These are phyloP conservation scores for Xylaria telfairii DNA, from an alignment of 495 filamentous ascomycete species.

Conservation along the genomic window DNA sequence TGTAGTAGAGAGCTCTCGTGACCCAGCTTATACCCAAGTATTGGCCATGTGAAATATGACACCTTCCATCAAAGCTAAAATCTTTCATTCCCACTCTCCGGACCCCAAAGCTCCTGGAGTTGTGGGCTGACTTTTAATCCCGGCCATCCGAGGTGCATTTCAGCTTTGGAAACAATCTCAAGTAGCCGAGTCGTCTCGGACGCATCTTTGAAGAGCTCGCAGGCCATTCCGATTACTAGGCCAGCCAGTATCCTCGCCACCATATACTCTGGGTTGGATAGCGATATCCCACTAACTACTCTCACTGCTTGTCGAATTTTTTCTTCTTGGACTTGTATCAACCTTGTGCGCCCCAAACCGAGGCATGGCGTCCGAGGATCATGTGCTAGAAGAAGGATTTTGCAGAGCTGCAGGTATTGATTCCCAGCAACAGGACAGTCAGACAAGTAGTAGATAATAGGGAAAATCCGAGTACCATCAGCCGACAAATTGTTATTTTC, in stretches of 20 bases:
- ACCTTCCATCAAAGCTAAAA: neutral
- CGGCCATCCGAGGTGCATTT: neutral
- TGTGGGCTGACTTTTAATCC: neutral
- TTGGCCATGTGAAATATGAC: neutral
- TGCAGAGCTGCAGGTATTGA: neutral
- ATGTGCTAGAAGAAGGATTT: neutral
- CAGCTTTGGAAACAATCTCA: neutral
- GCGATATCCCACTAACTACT: neutral
- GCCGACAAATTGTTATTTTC: neutral
- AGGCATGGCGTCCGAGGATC: neutral
- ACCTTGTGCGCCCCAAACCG: neutral
- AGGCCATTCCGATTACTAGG: neutral
- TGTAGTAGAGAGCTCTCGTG: neutral
- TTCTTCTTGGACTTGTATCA: neutral
- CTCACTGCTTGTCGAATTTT: neutral
- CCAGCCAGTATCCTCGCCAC: slow-evolving; percentile 1
- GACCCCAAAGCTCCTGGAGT: neutral
- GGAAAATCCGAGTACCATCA: neutral
- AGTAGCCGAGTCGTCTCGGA: neutral
- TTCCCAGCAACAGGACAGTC: neutral
- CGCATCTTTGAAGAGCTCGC: neutral
- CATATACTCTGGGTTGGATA: neutral
- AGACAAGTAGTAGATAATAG: neutral
- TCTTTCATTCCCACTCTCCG: neutral
- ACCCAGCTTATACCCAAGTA: neutral